Conservation (phyloP, 2,329 filamentous ascomycete genomes). For the Trichoderma brevicompactum region DNA sequence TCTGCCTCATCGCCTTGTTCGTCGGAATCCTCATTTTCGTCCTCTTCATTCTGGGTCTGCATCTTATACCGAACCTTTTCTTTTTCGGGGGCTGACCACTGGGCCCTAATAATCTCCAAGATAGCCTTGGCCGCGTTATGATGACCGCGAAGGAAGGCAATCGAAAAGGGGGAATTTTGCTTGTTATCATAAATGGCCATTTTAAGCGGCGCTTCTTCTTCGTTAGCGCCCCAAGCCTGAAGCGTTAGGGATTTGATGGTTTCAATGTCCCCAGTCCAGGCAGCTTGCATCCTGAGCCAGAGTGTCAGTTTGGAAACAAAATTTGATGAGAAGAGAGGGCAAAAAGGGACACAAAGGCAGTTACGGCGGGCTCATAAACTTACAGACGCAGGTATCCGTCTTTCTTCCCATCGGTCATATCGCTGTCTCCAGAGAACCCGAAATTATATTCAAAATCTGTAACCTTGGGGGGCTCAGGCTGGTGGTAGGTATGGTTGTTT, state of each 20-base stretch:
- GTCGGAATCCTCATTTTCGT: conserved; percentile 44
- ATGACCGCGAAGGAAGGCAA: conserved; percentile 71
- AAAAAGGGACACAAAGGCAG: neutral
- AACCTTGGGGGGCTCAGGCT: conserved; percentile 30
- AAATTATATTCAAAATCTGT: conserved; percentile 55
- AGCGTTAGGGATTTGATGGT: conserved; percentile 69
- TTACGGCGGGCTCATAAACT: conserved; percentile 39
- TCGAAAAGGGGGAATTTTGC: conserved; percentile 64
- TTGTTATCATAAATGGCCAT: conserved; percentile 61
- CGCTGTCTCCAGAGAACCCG: conserved; percentile 56
- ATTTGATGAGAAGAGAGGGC: neutral
- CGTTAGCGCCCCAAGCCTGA: conserved; percentile 58
- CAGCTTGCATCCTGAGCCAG: conserved; percentile 65
- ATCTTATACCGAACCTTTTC: conserved; percentile 56
- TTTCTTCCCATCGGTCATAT: conserved; percentile 59
- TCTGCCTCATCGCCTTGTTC: conserved; percentile 43
- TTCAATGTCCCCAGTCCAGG: conserved; percentile 70
- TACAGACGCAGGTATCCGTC: conserved; percentile 67
- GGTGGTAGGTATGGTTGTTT: neutral
- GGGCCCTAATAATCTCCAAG: conserved; percentile 70
- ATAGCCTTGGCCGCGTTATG: conserved; percentile 65
- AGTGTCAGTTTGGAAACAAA: conserved; percentile 10
- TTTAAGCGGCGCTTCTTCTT: conserved; percentile 63
- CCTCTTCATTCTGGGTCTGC: conserved; percentile 45
- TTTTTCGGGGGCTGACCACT: conserved; percentile 64